Evolutionary conservation across 163 green algal species (phyloP).

Genomic region (Smithsoniella earleae): DNA sequence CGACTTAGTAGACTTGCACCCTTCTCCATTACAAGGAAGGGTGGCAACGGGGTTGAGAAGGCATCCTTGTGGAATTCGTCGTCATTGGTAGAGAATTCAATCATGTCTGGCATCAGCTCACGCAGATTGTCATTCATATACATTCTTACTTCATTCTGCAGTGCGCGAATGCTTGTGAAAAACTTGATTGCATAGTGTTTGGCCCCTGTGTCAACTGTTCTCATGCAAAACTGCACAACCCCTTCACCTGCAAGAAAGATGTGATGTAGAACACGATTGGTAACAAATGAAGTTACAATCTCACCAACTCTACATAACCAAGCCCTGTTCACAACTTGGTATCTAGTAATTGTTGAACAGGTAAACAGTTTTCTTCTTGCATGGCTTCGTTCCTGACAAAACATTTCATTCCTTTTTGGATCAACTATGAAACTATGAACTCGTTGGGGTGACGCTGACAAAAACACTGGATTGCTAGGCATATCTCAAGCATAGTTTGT

Average conservation of each 20-base stretch:
- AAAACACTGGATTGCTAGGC: too few species aligned
- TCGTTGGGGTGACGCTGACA: too few species aligned
- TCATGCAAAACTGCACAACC: neutral
- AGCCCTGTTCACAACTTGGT: too few species aligned
- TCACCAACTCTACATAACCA: too few species aligned
- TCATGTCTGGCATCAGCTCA: neutral
- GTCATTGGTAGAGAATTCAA: neutral
- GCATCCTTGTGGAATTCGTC: neutral
- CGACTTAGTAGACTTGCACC: neutral
- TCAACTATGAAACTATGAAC: too few species aligned
- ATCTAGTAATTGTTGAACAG: too few species aligned
- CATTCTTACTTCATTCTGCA: neutral
- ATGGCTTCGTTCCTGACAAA: too few species aligned
- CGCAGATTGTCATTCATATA: neutral
- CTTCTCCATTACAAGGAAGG: constrained; percentile 5
- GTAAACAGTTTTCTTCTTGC: too few species aligned
- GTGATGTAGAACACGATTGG: too few species aligned
- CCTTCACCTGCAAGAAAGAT: neutral
- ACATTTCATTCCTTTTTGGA: too few species aligned
- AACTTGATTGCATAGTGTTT: constrained; percentile 13
- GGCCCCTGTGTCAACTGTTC: neutral
- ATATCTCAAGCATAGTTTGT: too few species aligned
- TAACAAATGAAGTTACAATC: too few species aligned
- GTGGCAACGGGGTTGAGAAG: neutral
- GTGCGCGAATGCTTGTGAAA: neutral